Conservation (phyloP, 305 asterid species). For the Solanum hybrid region DNA sequence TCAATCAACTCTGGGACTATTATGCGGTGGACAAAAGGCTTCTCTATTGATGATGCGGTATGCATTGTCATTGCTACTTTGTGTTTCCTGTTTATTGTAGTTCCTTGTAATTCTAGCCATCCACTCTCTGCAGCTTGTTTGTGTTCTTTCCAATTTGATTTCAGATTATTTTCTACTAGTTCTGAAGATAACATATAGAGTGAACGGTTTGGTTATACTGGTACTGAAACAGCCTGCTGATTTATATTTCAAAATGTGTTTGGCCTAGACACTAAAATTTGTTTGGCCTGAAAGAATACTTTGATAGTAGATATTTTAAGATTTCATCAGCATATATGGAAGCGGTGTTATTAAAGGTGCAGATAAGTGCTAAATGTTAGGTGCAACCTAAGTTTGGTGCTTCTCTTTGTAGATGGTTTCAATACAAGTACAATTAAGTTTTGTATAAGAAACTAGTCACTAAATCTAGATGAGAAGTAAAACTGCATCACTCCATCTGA, state of each 20-base stretch:
- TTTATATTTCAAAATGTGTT: background rate
- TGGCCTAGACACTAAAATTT: too few relatives aligned
- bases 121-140: background rate
- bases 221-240: background rate
- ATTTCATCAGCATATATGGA: background rate
- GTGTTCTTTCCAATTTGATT: background rate
- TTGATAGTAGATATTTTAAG: background rate
- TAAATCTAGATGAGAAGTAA: background rate
- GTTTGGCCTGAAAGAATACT: background rate
- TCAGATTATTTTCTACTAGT: background rate
- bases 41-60: slow-evolving; percentile 65
- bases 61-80: too few relatives aligned
- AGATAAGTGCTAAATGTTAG: background rate
- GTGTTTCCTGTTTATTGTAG: background rate
- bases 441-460: background rate
- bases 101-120: background rate
- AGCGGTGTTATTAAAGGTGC: background rate
- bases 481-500: background rate
- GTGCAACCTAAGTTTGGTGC: background rate
- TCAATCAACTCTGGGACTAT: slow-evolving; percentile 75
- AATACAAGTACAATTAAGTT: background rate
- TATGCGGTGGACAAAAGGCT: slow-evolving; percentile 88
- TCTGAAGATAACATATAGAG: background rate
- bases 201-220: background rate
- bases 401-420: background rate